Base-by-base conservation (phyloP, 495 filamentous ascomycete genomes). In the Lentithecium fluviatile region DNA sequence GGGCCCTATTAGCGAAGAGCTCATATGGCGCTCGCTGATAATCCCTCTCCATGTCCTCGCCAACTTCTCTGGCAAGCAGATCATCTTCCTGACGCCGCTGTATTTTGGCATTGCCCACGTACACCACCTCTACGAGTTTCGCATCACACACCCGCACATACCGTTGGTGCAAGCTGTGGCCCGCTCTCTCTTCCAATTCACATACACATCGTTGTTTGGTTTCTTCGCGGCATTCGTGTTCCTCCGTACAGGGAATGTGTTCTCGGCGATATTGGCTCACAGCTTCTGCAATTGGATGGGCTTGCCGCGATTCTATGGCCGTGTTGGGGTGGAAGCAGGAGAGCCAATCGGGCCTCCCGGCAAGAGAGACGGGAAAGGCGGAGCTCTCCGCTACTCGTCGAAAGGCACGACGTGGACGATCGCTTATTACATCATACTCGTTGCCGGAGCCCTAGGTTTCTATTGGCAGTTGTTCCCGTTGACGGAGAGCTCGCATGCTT, bases 121-220 rank as follows among this genome's bases (percentile, higher is more conserved):
- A 25, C 93, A 98, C 74, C 94, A 97, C 75, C 90, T 91, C 73
- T 96, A 96, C 76, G 94, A 98, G 75, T 97, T 93, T 76, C 83
- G 85, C 29, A 76, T 95, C 10, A 88, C 85, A 0, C 83, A 96
- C 68, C 90, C 93, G 15, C 77, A 83, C 61, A 84, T 86, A 1
- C 79, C 87, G 5, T 63, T 82, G 12, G 40, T 78, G 4, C 76
- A 78, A 1, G 85, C 84, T 5, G 55, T 92, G 0, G 60, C 89
- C 5, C 84, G 90, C 45, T 88, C 88, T 0, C 40, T 90, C 19
- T 82, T 97, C 62, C 94, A 98, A 70, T 87, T 98, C 65, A 77
- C 80, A n/a, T 98, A 95, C 70, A 97, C 94, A 4, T 90, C 90
- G 17, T 70, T 97, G 23, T 98, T 98, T 63, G 94, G 94, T 46